Evolutionary conservation across 306 rosid genomes (phyloP), one percentile per base, ranked within the genome.

Genomic region (Astragalus membranaceus): DNA sequence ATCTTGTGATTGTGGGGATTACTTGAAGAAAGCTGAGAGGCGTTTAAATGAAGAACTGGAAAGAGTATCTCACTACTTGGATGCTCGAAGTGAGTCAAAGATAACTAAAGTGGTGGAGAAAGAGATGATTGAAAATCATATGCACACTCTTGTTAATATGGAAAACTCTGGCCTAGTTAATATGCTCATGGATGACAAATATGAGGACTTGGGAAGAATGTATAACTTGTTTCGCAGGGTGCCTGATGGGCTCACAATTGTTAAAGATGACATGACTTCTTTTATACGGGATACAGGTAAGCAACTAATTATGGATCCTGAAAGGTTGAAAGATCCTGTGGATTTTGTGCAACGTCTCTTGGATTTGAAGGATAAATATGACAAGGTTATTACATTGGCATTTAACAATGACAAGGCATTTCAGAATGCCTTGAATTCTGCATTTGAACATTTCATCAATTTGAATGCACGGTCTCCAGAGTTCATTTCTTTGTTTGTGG

Each of bases 401-500:
- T 85, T 85, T 76, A 64, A 48, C 74, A 85, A 78, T 5, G 84
- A 81, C 48, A 84, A 84, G 78, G 64, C 82, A 64, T 84, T 84
- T 65, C 86, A 84, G 69, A 84, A 84, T 78, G 88, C 84, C 59
- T 78, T 81, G 76, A 84, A 81, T 78, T 85, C 88, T 35, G 77
- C 86, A 14, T 85, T 85, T 81, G 86, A 85, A 66, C 70, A 78
- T 77, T 81, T 85, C 82, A 85, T 85, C 70, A 85, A 85, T 76
- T 73, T 85, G 84, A 85, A 81, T 64, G 80, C 85, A 41, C 82
- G 86, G 53, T 85, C 88, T 46, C 84, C 86, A 3, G 86, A 85
- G 72, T 85, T 81, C 71, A 81, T 85, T 73, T 81, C 86, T 43
- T 68, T 85, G 79, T 85, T 81, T 85, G 88, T 81, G 43, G 86